These are phyloP conservation scores for Crucihimalaya himalaica DNA, from an alignment of 345 rosid genomes.

Conservation along the genomic window DNA sequence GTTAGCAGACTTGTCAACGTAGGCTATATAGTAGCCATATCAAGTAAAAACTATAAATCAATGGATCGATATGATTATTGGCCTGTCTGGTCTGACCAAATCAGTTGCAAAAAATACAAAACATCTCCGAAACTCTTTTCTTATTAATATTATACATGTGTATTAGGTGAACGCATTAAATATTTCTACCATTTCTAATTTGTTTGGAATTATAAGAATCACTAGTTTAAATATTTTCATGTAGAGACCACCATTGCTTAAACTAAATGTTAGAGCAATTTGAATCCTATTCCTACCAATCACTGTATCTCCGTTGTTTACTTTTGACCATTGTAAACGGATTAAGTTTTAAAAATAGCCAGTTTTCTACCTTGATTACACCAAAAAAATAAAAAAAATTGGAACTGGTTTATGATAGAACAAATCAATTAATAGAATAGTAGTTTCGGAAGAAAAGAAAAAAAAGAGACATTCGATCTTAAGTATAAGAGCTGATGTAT, in stretches of 20 bases:
- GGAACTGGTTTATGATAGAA: background rate
- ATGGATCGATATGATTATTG: constrained; percentile 9
- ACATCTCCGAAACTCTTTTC: background rate
- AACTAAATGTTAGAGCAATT: background rate
- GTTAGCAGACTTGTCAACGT: constrained; percentile 25
- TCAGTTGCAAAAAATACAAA: constrained; percentile 18
- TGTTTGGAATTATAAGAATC: background rate
- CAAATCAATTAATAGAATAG: background rate
- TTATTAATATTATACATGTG: background rate
- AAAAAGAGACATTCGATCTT: background rate
- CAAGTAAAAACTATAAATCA: constrained; percentile 30
- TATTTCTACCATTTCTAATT: background rate
- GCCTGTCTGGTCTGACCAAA: constrained; percentile 29
- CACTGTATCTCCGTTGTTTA: background rate
- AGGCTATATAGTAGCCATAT: constrained; percentile 22
- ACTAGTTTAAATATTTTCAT: background rate
- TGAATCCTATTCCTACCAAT: background rate
- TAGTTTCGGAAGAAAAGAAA: background rate
- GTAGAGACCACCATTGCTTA: background rate
- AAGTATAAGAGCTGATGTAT: constrained; percentile 16
- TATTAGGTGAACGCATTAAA: constrained; percentile 21
- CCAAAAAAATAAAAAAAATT: no score
- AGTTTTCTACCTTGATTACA: no score
- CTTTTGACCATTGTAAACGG: no score
- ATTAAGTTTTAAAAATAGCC: no score